These are phyloP conservation scores for Cystobasidium onofrii DNA, from an alignment of 768 basidiomycete species.

Conservation along the genomic window DNA sequence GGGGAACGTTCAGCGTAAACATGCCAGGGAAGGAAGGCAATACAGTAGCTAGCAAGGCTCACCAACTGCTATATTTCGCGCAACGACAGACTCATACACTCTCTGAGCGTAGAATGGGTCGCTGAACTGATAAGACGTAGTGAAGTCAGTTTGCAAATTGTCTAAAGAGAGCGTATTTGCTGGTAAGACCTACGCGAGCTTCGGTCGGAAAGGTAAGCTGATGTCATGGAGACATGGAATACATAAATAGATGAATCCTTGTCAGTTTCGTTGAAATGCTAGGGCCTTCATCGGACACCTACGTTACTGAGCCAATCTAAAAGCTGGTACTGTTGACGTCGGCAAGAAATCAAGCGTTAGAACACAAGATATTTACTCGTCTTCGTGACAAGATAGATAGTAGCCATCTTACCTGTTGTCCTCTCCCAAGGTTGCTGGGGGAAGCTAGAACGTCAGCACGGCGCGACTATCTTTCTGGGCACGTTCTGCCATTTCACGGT, in stretches of 20 bases:
- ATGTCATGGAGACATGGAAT: too few relatives aligned
- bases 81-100: slow-evolving; percentile 65
- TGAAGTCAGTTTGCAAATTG: not conserved
- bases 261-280: too few relatives aligned
- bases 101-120: slow-evolving; percentile 62
- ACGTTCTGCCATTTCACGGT: not conserved
- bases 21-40: too few relatives aligned
- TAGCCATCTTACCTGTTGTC: slow-evolving; percentile 17
- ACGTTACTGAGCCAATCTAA: slow-evolving; percentile 72
- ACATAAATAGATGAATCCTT: too few relatives aligned
- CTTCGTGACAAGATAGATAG: too few relatives aligned
- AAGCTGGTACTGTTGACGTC: slow-evolving; percentile 66
- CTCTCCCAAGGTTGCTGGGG: not conserved
- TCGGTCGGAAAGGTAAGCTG: slow-evolving; percentile 78
- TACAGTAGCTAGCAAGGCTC: slow-evolving; percentile 43
- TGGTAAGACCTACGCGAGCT: slow-evolving; percentile 47
- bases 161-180: not conserved
- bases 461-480: slow-evolving; percentile 15
- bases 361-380: not conserved
- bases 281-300: too few relatives aligned
- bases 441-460: not conserved
- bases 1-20: too few relatives aligned
- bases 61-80: slow-evolving; percentile 68
- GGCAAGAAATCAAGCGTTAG: not conserved
- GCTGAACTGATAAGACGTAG: slow-evolving; percentile 48